Conservation (phyloP, 164 flowering plant genomes). For the Protea cynaroides region DNA sequence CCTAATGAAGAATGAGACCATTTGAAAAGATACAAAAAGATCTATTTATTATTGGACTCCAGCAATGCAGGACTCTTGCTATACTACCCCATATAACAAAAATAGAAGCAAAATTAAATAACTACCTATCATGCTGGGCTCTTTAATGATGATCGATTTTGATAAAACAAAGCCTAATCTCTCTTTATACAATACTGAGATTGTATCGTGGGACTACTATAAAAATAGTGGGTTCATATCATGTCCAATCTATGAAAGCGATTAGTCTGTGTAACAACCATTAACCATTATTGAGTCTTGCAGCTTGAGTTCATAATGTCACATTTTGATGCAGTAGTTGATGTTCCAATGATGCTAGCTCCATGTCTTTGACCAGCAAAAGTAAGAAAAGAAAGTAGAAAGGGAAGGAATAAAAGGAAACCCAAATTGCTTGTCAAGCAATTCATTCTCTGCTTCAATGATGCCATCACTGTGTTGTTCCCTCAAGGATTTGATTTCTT, state of each 20-base stretch:
- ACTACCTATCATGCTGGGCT: no score
- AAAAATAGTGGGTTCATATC: background rate
- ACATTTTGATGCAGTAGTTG: background rate
- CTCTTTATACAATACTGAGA: no score
- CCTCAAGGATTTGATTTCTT: conserved; percentile 9
- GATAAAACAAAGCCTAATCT: no score
- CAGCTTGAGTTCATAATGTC: background rate
- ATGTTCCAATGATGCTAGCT: background rate
- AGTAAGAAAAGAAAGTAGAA: background rate
- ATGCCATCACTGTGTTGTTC: background rate
- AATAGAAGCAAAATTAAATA: no score
- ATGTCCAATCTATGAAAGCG: background rate
- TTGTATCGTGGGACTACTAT: no score
- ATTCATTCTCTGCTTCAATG: background rate
- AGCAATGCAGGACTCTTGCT: no score
- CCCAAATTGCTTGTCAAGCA: background rate
- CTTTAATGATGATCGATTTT: no score
- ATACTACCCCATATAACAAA: no score
- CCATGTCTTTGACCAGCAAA: background rate
- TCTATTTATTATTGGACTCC: no score
- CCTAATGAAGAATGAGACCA: no score
- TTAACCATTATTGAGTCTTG: background rate
- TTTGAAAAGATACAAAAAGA: no score
- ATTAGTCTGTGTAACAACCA: background rate
- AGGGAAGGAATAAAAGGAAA: background rate